Base-by-base conservation (phyloP, 352 stramenopile species). In the Globisporangium paddicum region DNA sequence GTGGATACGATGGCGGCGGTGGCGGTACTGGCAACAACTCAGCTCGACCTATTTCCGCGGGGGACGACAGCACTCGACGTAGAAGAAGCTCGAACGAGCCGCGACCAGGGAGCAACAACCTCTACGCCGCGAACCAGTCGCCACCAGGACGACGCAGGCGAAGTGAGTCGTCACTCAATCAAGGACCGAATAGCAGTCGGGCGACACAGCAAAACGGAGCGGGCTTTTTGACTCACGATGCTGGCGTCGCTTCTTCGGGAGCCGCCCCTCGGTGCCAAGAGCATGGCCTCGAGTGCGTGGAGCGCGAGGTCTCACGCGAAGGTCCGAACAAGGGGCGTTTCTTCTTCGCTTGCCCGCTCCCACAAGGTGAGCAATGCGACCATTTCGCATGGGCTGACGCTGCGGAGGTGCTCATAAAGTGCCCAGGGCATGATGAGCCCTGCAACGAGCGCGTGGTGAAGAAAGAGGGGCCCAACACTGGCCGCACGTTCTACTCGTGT, bases 261-360 rank as follows among this genome's bases (percentile, higher is more conserved):
- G 30, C 38, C 26, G 23, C 74, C 1, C 72, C 77, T 11, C 66
- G 66, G n/a, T 90, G 82, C 38, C 63, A 68, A 37, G 72, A 72
- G 7, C 81, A 91, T 50, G 58, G 64, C 0, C 63, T 88, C 40
- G 62, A 64, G 23, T 87, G 79, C 28, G 71, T 71, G 4, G 64
- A 89, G 57, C 77, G 76, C 23, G 63, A 80, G 55, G 81, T 90
- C 8, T 69, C 54, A 34, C 70, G 79, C 23, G 83, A 93, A 5
- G 81, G 77, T 0, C 66, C 67, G 6, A 98, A 98, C 75, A 98
- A 95, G 60, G 94, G 93, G 3, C 78, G 92, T 4, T 82, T 86
- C 55, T 98, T 98, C 71, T 98, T 90, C 72, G 74, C 74, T 2
- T 98, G 94, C 58, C 74, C 79, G 0, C 76, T 89, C 18, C 86